Conservation (phyloP, 148 eudicot genomes). For the Silene latifolia region DNA sequence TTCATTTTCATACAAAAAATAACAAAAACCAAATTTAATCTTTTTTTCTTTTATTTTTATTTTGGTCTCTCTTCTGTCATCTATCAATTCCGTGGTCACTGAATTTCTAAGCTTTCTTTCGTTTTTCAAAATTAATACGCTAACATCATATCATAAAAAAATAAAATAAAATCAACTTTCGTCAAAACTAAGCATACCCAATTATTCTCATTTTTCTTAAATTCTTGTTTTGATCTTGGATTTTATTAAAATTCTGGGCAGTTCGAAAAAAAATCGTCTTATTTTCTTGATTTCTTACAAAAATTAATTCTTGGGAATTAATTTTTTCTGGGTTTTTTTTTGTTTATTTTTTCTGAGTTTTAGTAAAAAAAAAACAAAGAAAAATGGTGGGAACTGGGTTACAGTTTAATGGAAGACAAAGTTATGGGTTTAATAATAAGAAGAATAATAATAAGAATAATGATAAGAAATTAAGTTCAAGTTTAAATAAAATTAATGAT, state of each 20-base stretch:
- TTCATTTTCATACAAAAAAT: background rate
- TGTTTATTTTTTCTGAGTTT: background rate
- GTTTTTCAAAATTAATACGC: background rate
- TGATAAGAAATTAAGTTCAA: background rate
- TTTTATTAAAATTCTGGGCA: slow-evolving; percentile 16
- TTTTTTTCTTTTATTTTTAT: background rate
- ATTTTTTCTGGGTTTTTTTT: background rate
- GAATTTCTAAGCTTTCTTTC: background rate
- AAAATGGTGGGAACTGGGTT: slow-evolving; percentile 70
- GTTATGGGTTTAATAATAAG: slow-evolving; percentile 6
- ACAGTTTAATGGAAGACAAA: slow-evolving; percentile 50
- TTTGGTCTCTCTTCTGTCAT: slow-evolving; percentile 12
- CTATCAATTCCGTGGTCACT: slow-evolving; percentile 2
- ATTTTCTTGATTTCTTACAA: background rate
- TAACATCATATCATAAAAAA: background rate
- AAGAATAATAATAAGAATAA: background rate
- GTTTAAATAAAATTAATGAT: background rate
- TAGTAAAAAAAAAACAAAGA: background rate
- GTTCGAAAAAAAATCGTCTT: background rate
- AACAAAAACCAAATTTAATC: background rate
- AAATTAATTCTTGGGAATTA: background rate
- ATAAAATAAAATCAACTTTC: background rate
- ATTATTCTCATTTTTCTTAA: background rate
- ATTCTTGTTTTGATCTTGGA: slow-evolving; percentile 10
- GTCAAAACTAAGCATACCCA: background rate